A percentile compares a stretch with the other conserved stretches of the same genome.
phyloP scores from a whole-genome alignment of 148 eudicot genomes.

The Cornus florida region DNA sequence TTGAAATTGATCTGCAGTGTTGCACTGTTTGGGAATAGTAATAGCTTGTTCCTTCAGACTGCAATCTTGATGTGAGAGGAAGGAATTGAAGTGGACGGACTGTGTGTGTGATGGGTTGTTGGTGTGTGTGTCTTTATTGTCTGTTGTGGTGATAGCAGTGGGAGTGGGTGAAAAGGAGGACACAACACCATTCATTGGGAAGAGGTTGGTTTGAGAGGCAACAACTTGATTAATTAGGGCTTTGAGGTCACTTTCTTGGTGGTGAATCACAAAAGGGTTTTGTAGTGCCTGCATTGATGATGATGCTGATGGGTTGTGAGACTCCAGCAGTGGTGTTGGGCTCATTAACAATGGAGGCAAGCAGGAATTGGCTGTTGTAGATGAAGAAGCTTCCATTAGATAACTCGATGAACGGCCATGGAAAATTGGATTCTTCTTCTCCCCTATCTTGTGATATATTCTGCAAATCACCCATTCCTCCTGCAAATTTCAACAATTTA shows the following conservation, averaged over 20 bases:
- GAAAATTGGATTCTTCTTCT: constrained; percentile 31
- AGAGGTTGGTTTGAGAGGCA: not conserved
- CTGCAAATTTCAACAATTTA: constrained; percentile 25
- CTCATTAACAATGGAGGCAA: constrained; percentile 30
- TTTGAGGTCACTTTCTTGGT: constrained; percentile 21
- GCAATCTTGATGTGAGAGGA: constrained; percentile 20
- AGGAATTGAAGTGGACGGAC: not conserved
- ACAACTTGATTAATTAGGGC: not conserved
- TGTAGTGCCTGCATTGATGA: constrained; percentile 9
- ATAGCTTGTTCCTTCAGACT: constrained; percentile 13
- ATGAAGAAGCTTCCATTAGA: constrained; percentile 15
- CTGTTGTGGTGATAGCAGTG: not conserved
- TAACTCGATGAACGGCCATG: constrained; percentile 18
- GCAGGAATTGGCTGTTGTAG: constrained; percentile 14
- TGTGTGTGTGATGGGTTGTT: constrained; percentile 8
- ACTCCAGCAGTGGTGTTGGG: not conserved
- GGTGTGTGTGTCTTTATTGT: constrained; percentile 8
- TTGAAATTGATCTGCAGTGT: constrained; percentile 21
- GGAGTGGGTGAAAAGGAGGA: constrained; percentile 9
- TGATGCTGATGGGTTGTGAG: constrained; percentile 5
- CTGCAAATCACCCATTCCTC: constrained; percentile 93
- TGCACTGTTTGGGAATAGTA: constrained; percentile 30
- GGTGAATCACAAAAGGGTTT: constrained; percentile 14
- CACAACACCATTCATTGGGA: constrained; percentile 8
- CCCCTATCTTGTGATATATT: constrained; percentile 53